Percentiles rank a stretch among this genome's conserved stretches.
phyloP scores from a whole-genome alignment of 2,329 filamentous ascomycete species.

The Clathrospora elynae region DNA sequence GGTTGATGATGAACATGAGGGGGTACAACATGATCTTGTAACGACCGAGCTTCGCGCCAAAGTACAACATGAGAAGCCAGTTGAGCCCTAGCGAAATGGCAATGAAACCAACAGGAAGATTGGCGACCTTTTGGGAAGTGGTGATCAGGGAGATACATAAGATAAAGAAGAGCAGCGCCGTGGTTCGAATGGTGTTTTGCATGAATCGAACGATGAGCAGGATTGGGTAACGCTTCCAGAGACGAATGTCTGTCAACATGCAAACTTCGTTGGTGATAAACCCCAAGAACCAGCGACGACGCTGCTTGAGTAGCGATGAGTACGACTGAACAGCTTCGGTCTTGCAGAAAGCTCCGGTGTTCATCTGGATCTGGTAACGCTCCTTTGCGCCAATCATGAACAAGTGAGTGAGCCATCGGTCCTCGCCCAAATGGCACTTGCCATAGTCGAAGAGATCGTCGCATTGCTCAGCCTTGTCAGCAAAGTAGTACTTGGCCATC shows the following conservation, averaged over 20 bases:
- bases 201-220: slow-evolving; percentile 86
- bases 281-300: slow-evolving; percentile 92
- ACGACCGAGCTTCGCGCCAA: slow-evolving; percentile 81
- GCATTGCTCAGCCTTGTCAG: slow-evolving; percentile 92
- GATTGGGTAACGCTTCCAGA: slow-evolving; percentile 90
- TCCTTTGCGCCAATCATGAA: slow-evolving; percentile 98
- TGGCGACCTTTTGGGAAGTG: slow-evolving; percentile 75
- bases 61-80: slow-evolving; percentile 95
- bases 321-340: slow-evolving; percentile 95
- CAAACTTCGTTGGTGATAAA: slow-evolving; percentile 98
- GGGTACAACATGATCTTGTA: slow-evolving; percentile 97
- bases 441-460: slow-evolving; percentile 96
- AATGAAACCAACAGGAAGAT: slow-evolving; percentile 91
- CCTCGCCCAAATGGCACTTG: slow-evolving; percentile 93
- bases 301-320: slow-evolving; percentile 84
- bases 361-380: slow-evolving; percentile 95
- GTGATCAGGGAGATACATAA: slow-evolving; percentile 85
- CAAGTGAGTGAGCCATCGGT: slow-evolving; percentile 94
- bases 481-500: slow-evolving; percentile 99
- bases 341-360: slow-evolving; percentile 96
- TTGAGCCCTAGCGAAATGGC: slow-evolving; percentile 90
- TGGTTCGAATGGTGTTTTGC: slow-evolving; percentile 96
- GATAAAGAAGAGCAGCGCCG: slow-evolving; percentile 90
- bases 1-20: slow-evolving; percentile 92
- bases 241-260: slow-evolving; percentile 91